Conservation (phyloP, 345 rosid species). For the Aethionema arabicum region DNA sequence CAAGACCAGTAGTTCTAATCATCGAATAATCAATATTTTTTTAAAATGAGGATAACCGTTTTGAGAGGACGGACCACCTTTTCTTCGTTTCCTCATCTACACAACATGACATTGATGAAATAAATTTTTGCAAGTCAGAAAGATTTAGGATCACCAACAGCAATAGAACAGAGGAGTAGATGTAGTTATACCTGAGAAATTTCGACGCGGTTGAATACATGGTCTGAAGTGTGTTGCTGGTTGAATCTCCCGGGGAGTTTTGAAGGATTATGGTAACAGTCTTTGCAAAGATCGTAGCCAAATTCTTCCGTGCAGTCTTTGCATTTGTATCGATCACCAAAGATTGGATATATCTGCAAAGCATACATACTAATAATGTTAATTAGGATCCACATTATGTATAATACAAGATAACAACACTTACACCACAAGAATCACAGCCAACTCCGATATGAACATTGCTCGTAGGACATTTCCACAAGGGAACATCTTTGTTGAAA, state of each 20-base stretch:
- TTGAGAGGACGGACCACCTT: too few relatives aligned
- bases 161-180: too few relatives aligned
- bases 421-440: constrained; percentile 74
- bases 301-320: constrained; percentile 55
- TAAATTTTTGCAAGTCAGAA: too few relatives aligned
- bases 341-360: constrained; percentile 62
- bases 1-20: too few relatives aligned
- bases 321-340: constrained; percentile 75
- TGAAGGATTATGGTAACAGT: constrained; percentile 58
- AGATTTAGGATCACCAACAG: too few relatives aligned
- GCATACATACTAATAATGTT: neutral
- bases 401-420: neutral
- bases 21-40: too few relatives aligned
- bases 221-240: constrained; percentile 85
- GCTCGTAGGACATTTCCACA: constrained; percentile 29
- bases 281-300: constrained; percentile 88
- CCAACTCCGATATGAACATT: constrained; percentile 48
- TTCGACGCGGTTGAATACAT: constrained; percentile 42
- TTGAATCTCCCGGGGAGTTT: constrained; percentile 83
- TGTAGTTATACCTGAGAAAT: neutral
- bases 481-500: constrained; percentile 20
- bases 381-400: neutral
- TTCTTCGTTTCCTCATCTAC: too few relatives aligned
- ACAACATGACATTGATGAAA: too few relatives aligned
- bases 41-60: too few relatives aligned